Evolutionary conservation across 352 stramenopile species (phyloP).

Genomic region (Blastocystis sp.): DNA sequence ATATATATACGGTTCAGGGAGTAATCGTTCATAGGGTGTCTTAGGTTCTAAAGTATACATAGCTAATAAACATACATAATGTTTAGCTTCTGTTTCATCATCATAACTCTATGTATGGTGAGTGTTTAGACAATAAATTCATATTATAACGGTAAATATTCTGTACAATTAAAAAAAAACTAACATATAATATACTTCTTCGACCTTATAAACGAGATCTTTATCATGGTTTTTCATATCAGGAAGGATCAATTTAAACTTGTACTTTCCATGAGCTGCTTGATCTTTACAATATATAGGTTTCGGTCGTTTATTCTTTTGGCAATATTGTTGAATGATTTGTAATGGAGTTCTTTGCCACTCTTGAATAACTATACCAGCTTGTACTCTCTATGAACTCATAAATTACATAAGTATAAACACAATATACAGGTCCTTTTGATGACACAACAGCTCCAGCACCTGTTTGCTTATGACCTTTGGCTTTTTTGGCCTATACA

Average conservation of each 20-base stretch:
- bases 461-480: conserved; percentile 60
- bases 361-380: conserved; percentile 68
- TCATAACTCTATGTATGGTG: no score
- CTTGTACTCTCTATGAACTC: conserved; percentile 45
- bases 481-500: conserved; percentile 31
- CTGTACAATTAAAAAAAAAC: no score
- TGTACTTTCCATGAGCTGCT: conserved; percentile 42
- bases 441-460: conserved; percentile 63
- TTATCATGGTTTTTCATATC: conserved; percentile 74
- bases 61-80: conserved; percentile 70
- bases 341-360: conserved; percentile 74
- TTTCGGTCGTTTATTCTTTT: conserved; percentile 65
- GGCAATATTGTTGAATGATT: conserved; percentile 72
- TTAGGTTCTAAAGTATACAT: conserved; percentile 72
- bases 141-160: no score
- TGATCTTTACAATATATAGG: conserved; percentile 52
- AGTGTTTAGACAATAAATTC: no score
- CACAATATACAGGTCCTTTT: conserved; percentile 49
- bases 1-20: conserved; percentile 85
- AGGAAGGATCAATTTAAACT: conserved; percentile 56
- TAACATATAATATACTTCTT: conserved; percentile 42
- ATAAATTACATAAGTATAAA: not conserved
- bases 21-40: conserved; percentile 72
- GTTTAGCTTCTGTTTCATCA: conserved; percentile 68
- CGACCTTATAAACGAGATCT: conserved; percentile 69